Conservation (phyloP, 2,329 filamentous ascomycete genomes). For the Periconia sp. region DNA sequence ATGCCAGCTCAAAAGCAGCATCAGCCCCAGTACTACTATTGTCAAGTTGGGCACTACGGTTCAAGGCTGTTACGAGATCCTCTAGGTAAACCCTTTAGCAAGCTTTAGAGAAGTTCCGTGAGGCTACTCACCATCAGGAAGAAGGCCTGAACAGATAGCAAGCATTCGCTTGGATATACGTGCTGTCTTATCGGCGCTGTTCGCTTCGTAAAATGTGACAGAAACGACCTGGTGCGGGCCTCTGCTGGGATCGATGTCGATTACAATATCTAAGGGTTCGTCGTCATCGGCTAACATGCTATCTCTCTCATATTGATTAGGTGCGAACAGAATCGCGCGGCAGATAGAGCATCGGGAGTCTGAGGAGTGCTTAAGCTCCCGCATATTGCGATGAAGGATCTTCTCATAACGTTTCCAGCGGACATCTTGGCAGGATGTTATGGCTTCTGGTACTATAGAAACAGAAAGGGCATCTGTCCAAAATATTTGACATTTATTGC, state of each 20-base stretch:
- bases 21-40: slow-evolving; percentile 24
- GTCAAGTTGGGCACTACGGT: slow-evolving; percentile 7
- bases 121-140: slow-evolving; percentile 15
- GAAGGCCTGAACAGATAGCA: slow-evolving; percentile 13
- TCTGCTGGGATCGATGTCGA: slow-evolving; percentile 15
- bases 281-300: slow-evolving; percentile 12
- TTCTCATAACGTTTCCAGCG: slow-evolving; percentile 18
- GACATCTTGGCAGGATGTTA: slow-evolving; percentile 8
- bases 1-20: slow-evolving; percentile 22
- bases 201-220: slow-evolving; percentile 14
- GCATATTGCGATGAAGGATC: slow-evolving; percentile 19
- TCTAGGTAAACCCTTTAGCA: slow-evolving; percentile 8
- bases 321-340: slow-evolving; percentile 20
- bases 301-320: slow-evolving; percentile 16
- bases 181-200: neutral
- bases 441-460: slow-evolving; percentile 6
- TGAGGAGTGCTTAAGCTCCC: slow-evolving; percentile 23
- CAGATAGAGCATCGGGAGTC: slow-evolving; percentile 20
- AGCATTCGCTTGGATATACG: slow-evolving; percentile 17
- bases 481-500: slow-evolving; percentile 18
- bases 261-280: slow-evolving; percentile 18
- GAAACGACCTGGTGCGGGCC: slow-evolving; percentile 20
- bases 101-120: neutral
- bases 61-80: slow-evolving; percentile 15
- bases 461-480: slow-evolving; percentile 9